Base-by-base conservation (phyloP, 2,329 filamentous ascomycete genomes). In the Westerdykella ornata region DNA sequence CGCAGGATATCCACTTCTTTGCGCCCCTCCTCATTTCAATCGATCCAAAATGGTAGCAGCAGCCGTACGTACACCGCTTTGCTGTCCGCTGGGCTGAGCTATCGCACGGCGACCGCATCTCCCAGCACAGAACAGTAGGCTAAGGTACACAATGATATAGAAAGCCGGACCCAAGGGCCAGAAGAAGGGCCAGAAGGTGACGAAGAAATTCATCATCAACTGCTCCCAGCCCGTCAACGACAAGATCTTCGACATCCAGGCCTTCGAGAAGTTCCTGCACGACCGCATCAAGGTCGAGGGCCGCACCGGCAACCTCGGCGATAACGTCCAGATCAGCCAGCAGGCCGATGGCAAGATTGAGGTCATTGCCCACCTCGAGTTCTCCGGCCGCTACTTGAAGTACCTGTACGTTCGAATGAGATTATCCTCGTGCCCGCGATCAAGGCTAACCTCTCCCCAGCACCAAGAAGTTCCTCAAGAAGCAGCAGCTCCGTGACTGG, bases 391-490 rank as follows among this genome's bases (percentile, higher is more conserved):
- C 70, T 98, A 98, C 81, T 80, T 98, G 73, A 98, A 98, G 86
- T 98, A 98, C 82, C 78, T 98, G 88, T 94, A 78, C 59, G 88
- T 78, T 6, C 15, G n/a, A n/a, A n/a, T n/a, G n/a, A n/a, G n/a
- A n/a, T n/a, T 18, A 11, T 6, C 18, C 22, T 5, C 20, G 32
- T 4, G 16, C 26, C 33, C 30, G 20, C 1, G 14, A 37, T 31
- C 40, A 36, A 16, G 13, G 29, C 49, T 58, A 39, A 59, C 29
- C n/a, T 32, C n/a, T 28, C n/a, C 48, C 37, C 58, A 94, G 88
- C 72, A 98, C 92, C 73, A 98, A 98, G 88, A 98, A 98, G 82
- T 98, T 95, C 85, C 85, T 98, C 75, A 98, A 98, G 88, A 98
- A 98, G 87, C 88, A 96, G 81, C 90, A 97, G 82, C 87, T 98